A percentile compares a stretch with the other conserved stretches of the same genome.
These are phyloP conservation scores for Suhomyces wounanorum DNA, from an alignment of 1,139 yeast species.

Conservation along the genomic window DNA sequence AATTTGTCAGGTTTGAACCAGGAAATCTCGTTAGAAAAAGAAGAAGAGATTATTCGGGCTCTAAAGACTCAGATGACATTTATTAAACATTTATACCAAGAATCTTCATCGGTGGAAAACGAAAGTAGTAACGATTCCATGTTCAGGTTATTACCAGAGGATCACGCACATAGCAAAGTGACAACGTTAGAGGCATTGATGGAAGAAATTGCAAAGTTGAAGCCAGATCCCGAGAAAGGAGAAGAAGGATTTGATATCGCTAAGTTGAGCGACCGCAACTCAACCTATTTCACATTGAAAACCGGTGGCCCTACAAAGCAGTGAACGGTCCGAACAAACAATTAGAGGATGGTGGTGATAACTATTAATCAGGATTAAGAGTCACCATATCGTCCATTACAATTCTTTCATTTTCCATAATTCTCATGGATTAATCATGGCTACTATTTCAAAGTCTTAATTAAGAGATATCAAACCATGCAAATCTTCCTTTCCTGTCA, in stretches of 20 bases:
- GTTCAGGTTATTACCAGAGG: conserved; percentile 40
- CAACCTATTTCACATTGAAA: conserved; percentile 16
- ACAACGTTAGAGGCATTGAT: conserved; percentile 26
- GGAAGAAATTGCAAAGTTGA: conserved; percentile 24
- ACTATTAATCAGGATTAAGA: too few species aligned
- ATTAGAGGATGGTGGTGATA: too few species aligned
- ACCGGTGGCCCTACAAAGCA: neutral
- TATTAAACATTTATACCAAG: conserved; percentile 43
- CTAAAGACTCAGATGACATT: conserved; percentile 50
- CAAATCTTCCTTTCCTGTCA: neutral
- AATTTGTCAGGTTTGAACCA: conserved; percentile 48
- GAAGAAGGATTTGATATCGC: conserved; percentile 25
- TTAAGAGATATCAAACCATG: neutral
- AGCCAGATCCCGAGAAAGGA: conserved; percentile 29
- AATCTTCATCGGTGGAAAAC: conserved; percentile 17
- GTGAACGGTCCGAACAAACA: too few species aligned
- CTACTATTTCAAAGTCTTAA: too few species aligned
- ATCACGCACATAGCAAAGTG: conserved; percentile 30
- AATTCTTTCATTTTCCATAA: neutral
- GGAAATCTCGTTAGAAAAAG: conserved; percentile 23
- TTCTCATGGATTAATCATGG: too few species aligned
- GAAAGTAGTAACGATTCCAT: conserved; percentile 22
- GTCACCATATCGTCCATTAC: too few species aligned
- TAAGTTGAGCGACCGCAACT: conserved; percentile 7
- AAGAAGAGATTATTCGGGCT: conserved; percentile 29